Base-by-base conservation (phyloP, 2,329 filamentous ascomycete species). In the Pyrenochaeta sp. region DNA sequence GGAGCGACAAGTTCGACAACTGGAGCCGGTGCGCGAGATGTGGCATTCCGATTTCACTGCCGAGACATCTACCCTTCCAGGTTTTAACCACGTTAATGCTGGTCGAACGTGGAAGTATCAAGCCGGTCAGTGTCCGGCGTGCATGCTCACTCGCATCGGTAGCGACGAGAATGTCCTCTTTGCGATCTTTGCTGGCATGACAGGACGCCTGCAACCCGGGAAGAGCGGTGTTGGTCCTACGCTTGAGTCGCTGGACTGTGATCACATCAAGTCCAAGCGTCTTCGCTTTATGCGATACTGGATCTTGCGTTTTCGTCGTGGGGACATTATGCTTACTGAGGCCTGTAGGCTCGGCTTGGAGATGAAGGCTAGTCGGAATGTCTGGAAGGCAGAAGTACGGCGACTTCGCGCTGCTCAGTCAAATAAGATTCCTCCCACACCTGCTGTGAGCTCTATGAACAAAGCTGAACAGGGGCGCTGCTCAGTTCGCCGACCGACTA, bases 11-110 rank as follows among this genome's bases (percentile, higher is more conserved):
- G 18, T 55, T 3, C 56, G 67, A 5, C 55, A 61, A 14, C 35
- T 71, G 2, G 67, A 71, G 40, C 60, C 64, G 6, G 61, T 65
- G 6, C 40, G 53, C 5, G 31, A 59, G 18, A 65, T 69, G 59
- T 68, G 56, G 46, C 48, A 49, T 7, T 15, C 31, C 0, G 41
- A 58, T 7, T 71, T 53, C 37, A 51, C 41, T 1, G 11, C 43
- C 7, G 37, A 39, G 9, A 35, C 26, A 2, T 53, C 52, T 27
- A 40, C 56, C 7, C 63, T 61, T 15, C 48, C 41, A 3, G 51
- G 48, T 3, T 53, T 49, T 8, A 23, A 34, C n/a, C 56, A 61
- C 2, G 53, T 67, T 14, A 6, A 41, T 1, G 17, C 42, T 4
- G 50, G 47, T 2, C 9, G 21, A 1, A 55, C 54, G 30, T 70